Percentiles rank a stretch among this genome's conserved stretches.
These are phyloP conservation scores for Taphrina pruni DNA, from an alignment of 1,139 yeast genomes.

Conservation along the genomic window DNA sequence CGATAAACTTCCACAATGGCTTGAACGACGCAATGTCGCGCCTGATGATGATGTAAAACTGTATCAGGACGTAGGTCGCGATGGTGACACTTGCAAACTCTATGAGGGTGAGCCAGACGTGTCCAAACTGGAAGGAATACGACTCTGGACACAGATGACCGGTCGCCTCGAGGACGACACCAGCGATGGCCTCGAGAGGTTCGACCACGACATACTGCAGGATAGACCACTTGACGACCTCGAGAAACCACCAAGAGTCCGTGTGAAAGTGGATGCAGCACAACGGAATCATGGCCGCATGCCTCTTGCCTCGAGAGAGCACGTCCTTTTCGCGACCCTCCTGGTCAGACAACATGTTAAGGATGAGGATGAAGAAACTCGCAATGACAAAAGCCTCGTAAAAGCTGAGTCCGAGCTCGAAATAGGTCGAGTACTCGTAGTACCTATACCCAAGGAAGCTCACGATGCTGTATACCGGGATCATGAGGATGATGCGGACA, in stretches of 20 bases:
- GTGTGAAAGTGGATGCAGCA: constrained; percentile 29
- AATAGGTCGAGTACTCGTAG: constrained; percentile 25
- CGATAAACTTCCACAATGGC: constrained; percentile 17
- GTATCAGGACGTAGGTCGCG: constrained; percentile 25
- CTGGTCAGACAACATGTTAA: constrained; percentile 19
- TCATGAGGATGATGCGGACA: constrained; percentile 30
- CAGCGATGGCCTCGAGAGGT: constrained; percentile 21
- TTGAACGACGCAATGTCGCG: constrained; percentile 21
- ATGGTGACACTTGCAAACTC: constrained; percentile 17
- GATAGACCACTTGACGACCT: constrained; percentile 15
- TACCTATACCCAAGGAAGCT: constrained; percentile 26
- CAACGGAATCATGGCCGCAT: constrained; percentile 21
- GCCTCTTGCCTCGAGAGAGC: constrained; percentile 21
- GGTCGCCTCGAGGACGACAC: constrained; percentile 22
- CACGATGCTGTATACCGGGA: constrained; percentile 26
- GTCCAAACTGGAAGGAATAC: constrained; percentile 14
- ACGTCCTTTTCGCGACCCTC: constrained; percentile 25
- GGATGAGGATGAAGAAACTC: constrained; percentile 32
- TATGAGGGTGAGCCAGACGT: constrained; percentile 23
- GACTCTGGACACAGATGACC: constrained; percentile 26
- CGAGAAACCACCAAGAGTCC: constrained; percentile 30
- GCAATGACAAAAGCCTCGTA: constrained; percentile 35
- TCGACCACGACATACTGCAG: constrained; percentile 29
- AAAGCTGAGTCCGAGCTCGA: constrained; percentile 18
- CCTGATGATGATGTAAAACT: constrained; percentile 21